A percentile compares a stretch with the other conserved stretches of the same genome.
Conservation (phyloP, 2,329 filamentous ascomycete species). For the Didymella glomerata region DNA sequence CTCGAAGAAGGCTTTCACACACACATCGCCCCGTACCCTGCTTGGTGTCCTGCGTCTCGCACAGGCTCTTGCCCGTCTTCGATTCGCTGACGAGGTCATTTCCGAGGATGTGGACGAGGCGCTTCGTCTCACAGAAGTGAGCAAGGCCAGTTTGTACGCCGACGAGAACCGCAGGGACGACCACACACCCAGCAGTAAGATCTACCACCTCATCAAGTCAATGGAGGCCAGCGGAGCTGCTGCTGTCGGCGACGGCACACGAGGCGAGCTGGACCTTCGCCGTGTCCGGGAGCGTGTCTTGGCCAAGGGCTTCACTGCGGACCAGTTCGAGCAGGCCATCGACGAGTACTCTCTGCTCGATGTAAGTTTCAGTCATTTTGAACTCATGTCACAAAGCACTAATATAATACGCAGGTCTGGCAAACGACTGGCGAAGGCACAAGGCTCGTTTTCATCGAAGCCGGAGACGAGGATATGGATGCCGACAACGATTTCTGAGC, state of each 20-base stretch:
- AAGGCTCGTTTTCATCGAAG: constrained; percentile 63
- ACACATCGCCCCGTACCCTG: constrained; percentile 92
- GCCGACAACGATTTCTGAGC: constrained; percentile 45
- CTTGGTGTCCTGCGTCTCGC: constrained; percentile 91
- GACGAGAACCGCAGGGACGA: constrained; percentile 68
- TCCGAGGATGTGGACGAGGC: constrained; percentile 97
- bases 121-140: constrained; percentile 87
- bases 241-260: constrained; percentile 75
- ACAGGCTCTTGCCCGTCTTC: constrained; percentile 89
- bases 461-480: constrained; percentile 57
- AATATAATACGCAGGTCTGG: constrained; percentile 57
- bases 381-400: constrained; percentile 31
- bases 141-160: constrained; percentile 86
- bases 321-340: constrained; percentile 86
- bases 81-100: constrained; percentile 84
- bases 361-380: constrained; percentile 67
- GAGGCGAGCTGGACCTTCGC: constrained; percentile 82
- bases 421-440: constrained; percentile 64
- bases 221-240: constrained; percentile 86
- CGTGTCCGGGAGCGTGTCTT: constrained; percentile 91
- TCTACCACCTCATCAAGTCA: constrained; percentile 91
- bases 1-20: constrained; percentile 88
- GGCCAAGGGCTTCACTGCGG: constrained; percentile 94
- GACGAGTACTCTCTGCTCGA: constrained; percentile 89
- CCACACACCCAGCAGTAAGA: constrained; percentile 84